Evolutionary conservation across 1,139 yeast species (phyloP), one percentile per base, ranked within the genome.

Genomic region (Magnusiomyces tetraspermus): DNA sequence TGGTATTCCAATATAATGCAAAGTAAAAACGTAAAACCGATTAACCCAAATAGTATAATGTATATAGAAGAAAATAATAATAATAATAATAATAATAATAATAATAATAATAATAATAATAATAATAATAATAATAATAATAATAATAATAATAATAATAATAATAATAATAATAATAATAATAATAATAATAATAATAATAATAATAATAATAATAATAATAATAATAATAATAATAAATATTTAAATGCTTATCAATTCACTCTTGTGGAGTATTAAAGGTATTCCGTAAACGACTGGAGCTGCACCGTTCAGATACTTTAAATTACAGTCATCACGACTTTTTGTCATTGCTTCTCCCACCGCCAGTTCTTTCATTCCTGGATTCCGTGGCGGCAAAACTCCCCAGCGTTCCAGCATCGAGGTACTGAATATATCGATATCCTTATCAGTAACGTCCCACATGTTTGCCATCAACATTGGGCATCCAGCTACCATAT

Each of bases 361-460:
- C 1, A 79, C 69, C 31, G 68, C 68, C 48, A 59, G 44, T 33
- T 17, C 53, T 56, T 23, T 57, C 54, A 1, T 50, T 55, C 23
- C 58, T 56, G 17, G 58, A 51, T 17, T 46, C 38, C 22, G 51
- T 52, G 13, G 53, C 55, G 48, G 60, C 56, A 74, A 63, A 28
- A 83, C 68, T 0, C 90, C 89, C 80, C 89, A 82, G 54, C 74
- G 71, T 13, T 76, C 76, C 59, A 88, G 76, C 41, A 85, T 67
- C 1, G 77, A 70, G 13, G 75, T 57, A 46, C 89, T 84, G 61
- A 89, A 88, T 60, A 75, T 76, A 67, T 92, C 97, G 52, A 89
- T 87, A 65, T 92, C 98, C 61, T 86, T 89, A 67, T 92, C 98
- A 0, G 97, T 92, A 3, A 92, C 97, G 67, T 89, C 97, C 98